Base-by-base conservation (phyloP, 2,329 filamentous ascomycete genomes). In the Knoxdaviesia proteae region DNA sequence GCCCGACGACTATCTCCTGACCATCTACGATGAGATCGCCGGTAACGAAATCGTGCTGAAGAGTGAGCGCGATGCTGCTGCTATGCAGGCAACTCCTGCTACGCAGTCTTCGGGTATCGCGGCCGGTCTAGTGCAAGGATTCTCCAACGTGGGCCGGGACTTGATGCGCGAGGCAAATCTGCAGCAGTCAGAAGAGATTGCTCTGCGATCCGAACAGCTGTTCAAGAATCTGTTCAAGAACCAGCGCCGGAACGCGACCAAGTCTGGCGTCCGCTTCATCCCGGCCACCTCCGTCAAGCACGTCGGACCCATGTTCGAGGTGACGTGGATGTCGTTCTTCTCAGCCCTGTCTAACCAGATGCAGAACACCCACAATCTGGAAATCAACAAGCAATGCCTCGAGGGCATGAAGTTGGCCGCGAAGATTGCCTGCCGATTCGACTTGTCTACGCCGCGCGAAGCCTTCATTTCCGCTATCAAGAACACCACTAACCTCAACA, bases 261-360 rank as follows among this genome's bases (percentile, higher is more conserved):
- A 80, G 50, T 56, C 71, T 56, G 62, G 76, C 58, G 52, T 78
- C 67, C 61, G 77, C 65, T 98, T 90, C 58, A 92, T 98, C 43
- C 82, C 84, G 1, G 90, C 90, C 4, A 90, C 84, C 1, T 96
- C 87, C 0, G 87, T 84, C 56, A 88, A 84, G 52, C 90, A 98
- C 57, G 82, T 94, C 41, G 90, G 90, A 0, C 86, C 90, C 1
- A 98, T 98, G 90, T 96, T 98, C 54, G 87, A 94, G 52, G 86
- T 94, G 30, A 92, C 86, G 0, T 98, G 90, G 90, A 98, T 96
- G 88, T 94, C 88, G 7, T 92, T 94, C 58, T 80, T 98, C 53
- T 96, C 88, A 5, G 87, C 87, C 0, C 69, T 98, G 31, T 94
- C 88, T 1, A 87, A 83, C 41, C 83, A 92, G 50, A 87, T 90